Evolutionary conservation across 345 rosid species (phyloP).

Genomic region (Euphorbia peplus): DNA sequence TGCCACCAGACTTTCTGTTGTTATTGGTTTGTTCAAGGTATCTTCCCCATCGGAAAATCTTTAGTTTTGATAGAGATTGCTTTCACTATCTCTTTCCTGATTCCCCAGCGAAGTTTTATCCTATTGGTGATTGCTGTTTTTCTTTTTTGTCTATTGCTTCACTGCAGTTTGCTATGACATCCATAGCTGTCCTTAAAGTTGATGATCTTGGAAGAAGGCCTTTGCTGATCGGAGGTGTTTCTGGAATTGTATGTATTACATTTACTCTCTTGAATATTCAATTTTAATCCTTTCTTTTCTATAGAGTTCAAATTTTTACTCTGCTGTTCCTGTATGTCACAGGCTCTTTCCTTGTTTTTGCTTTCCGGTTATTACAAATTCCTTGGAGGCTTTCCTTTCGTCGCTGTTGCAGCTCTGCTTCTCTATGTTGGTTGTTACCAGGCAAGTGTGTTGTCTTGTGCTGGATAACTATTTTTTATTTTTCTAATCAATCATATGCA

Average conservation of each 20-base stretch:
- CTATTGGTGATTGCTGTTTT: constrained; percentile 3
- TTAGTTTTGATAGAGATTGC: background rate
- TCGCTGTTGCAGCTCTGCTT: constrained; percentile 33
- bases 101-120: constrained; percentile 4
- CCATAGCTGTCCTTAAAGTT: constrained; percentile 33
- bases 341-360: constrained; percentile 31
- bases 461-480: background rate
- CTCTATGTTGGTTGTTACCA: constrained; percentile 32
- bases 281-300: constrained; percentile 1
- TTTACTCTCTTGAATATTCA: constrained; percentile 3
- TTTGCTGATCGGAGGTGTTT: constrained; percentile 30
- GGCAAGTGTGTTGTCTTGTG: constrained; percentile 30
- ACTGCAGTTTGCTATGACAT: constrained; percentile 30
- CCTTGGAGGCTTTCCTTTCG: constrained; percentile 29
- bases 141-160: background rate
- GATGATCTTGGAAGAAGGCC: constrained; percentile 38
- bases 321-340: constrained; percentile 12
- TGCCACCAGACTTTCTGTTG: constrained; percentile 34
- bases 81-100: background rate
- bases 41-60: background rate
- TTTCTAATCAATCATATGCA: constrained; percentile 1
- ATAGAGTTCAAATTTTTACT: background rate
- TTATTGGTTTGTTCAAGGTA: constrained; percentile 35
- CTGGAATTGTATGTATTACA: constrained; percentile 31
- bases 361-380: constrained; percentile 34